Conservation (phyloP, 2,329 filamentous ascomycete species). For the Cytospora schulzeri region DNA sequence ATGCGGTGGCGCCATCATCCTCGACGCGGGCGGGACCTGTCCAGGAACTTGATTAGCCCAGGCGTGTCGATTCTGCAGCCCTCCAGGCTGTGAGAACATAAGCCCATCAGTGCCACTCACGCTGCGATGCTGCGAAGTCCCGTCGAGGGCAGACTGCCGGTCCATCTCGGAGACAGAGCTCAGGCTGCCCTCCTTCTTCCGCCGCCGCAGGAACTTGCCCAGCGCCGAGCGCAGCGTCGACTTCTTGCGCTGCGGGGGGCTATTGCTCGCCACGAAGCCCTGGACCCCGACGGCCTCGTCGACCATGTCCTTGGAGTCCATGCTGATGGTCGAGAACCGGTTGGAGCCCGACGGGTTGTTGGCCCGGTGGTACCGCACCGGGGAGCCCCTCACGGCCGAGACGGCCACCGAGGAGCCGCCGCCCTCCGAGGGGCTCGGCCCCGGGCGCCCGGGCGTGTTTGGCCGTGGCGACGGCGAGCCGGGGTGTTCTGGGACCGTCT, state of each 20-base stretch:
- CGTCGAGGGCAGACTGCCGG: constrained; percentile 33
- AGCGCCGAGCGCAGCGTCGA: constrained; percentile 59
- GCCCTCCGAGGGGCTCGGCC: constrained; percentile 25
- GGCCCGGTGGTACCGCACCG: constrained; percentile 38
- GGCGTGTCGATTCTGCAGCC: not conserved
- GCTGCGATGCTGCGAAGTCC: constrained; percentile 48
- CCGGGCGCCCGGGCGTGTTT: constrained; percentile 27
- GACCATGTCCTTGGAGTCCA: constrained; percentile 40
- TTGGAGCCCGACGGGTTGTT: constrained; percentile 44
- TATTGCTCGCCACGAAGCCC: not conserved
- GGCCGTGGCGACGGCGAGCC: constrained; percentile 33
- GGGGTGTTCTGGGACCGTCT: constrained; percentile 29
- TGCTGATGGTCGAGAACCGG: constrained; percentile 52
- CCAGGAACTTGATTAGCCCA: constrained; percentile 5
- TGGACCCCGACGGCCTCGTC: constrained; percentile 24
- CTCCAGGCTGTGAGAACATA: not conserved
- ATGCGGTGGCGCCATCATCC: constrained; percentile 28
- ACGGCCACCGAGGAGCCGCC: constrained; percentile 20
- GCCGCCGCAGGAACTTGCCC: constrained; percentile 60
- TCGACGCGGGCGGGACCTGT: constrained; percentile 24
- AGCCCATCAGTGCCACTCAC: constrained; percentile 43
- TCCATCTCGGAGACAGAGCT: constrained; percentile 35
- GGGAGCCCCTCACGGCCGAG: constrained; percentile 25
- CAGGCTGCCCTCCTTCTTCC: constrained; percentile 49
- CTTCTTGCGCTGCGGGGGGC: constrained; percentile 55